These are phyloP conservation scores for Pseudogymnoascus sp. DNA, from an alignment of 2,329 filamentous ascomycete genomes.

Conservation along the genomic window DNA sequence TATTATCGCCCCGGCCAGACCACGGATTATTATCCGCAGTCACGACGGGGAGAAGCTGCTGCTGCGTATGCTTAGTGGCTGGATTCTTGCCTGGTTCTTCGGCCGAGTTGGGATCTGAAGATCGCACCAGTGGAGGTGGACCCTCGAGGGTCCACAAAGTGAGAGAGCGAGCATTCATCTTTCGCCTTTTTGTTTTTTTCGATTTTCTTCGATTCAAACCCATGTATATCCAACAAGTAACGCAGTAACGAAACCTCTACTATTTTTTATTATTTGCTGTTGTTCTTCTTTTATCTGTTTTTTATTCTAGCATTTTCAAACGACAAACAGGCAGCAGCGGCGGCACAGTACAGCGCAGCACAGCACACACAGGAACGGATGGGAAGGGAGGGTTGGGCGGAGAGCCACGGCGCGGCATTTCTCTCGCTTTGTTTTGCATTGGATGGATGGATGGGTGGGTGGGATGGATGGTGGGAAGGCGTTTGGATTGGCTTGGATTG, in stretches of 20 bases:
- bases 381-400: neutral
- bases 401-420: conserved; percentile 1
- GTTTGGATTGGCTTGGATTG: conserved; percentile 3
- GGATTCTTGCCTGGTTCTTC: neutral
- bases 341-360: neutral
- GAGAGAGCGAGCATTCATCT: neutral
- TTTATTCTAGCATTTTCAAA: conserved; percentile 3
- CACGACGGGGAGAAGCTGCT: neutral
- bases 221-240: conserved; percentile 7
- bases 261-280: neutral
- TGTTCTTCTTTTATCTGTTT: neutral
- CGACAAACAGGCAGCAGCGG: neutral
- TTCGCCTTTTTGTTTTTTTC: neutral
- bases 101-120: neutral
- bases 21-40: neutral
- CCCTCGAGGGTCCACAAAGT: neutral
- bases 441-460: neutral
- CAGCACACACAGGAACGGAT: neutral
- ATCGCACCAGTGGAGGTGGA: neutral
- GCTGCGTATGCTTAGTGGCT: neutral
- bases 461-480: neutral
- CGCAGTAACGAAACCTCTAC: neutral
- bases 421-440: conserved; percentile 5
- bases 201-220: conserved; percentile 7
- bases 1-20: neutral